Conservation (phyloP, 2,329 filamentous ascomycete species). For the Cladorrhinum sp. region DNA sequence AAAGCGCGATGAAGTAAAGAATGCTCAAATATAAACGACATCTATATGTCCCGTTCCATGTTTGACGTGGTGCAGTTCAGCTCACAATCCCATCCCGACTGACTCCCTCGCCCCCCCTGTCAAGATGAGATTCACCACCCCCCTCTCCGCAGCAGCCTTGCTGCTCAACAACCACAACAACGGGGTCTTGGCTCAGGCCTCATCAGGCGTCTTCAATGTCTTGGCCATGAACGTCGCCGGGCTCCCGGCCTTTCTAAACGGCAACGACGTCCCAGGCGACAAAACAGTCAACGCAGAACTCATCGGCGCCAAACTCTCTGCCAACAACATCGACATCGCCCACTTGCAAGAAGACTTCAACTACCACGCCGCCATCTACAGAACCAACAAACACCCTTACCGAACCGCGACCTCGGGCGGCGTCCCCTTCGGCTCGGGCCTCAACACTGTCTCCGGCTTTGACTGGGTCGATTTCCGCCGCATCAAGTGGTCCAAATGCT, state of each 20-base stretch:
- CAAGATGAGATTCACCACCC: slow-evolving; percentile 7
- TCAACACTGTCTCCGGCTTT: slow-evolving; percentile 62
- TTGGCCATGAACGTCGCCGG: slow-evolving; percentile 27
- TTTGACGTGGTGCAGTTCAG: background rate
- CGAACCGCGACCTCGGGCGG: slow-evolving; percentile 64
- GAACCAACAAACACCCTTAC: slow-evolving; percentile 55
- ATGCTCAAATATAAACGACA: background rate
- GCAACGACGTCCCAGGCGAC: slow-evolving; percentile 60
- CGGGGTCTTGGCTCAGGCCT: background rate
- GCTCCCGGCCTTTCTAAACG: slow-evolving; percentile 50
- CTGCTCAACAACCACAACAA: slow-evolving; percentile 1
- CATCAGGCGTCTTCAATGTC: slow-evolving; percentile 18
- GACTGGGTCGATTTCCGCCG: slow-evolving; percentile 55
- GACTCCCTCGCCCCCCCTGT: no score
- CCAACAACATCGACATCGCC: slow-evolving; percentile 59
- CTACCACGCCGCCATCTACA: slow-evolving; percentile 61
- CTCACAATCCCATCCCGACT: background rate
- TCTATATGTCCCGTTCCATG: background rate
- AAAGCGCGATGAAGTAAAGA: background rate
- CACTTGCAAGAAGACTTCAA: slow-evolving; percentile 69
- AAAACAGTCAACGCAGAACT: slow-evolving; percentile 55
- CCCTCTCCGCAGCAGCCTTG: slow-evolving; percentile 2
- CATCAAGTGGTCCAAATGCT: slow-evolving; percentile 58
- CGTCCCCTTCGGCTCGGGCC: slow-evolving; percentile 58
- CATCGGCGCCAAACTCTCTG: slow-evolving; percentile 55